Base-by-base conservation (phyloP, 768 basidiomycete species). In the Termitomyces sp. region DNA sequence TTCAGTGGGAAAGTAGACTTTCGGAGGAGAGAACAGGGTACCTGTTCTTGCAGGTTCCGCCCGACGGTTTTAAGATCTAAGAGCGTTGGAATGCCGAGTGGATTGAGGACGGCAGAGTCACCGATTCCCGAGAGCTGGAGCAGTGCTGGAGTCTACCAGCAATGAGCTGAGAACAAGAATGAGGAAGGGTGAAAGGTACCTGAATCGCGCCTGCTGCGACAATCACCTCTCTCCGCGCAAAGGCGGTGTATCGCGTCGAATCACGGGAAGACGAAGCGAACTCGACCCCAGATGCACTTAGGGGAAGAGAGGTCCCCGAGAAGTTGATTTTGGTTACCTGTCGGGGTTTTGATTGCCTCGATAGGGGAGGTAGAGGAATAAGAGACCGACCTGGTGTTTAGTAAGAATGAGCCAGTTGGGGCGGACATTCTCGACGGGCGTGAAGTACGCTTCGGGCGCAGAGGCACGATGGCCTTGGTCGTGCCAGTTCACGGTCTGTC, bases 51-150 rank as follows among this genome's bases (percentile, higher is more conserved):
- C 26, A 85, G 73, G 64, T 85, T 84, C 67, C 74, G 75, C 6
- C 82, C 82, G 5, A 84, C 81, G 5, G 75, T 76, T 59, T 74
- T 74, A 30, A 83, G 69, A 56, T 81, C 68, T 42, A 83, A 69
- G n/a, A 71, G 67, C 4, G 77, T 74, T 13, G 62, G 65, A 64
- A 86, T 81, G 0, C 77, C 80, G 22, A 84, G 70, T 1, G 75
- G 69, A 0, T 63, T 64, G 0, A 85, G 77, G 22, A 80, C 44
- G 10, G 66, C 65, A 0, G 78, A 68, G 64, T 83, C 80, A 2
- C 83, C 84, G 56, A 85, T 79, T 0, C 83, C 84, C 13, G 82
- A 84, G 1, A 81, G 74, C 65, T 83, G 80, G 14, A 82, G 73
- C 10, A 82, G 69, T 2, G 72, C 72, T 4, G 80, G 80, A 0